These are phyloP conservation scores for Elsinoe batatas DNA, from an alignment of 2,329 filamentous ascomycete genomes.

Conservation along the genomic window DNA sequence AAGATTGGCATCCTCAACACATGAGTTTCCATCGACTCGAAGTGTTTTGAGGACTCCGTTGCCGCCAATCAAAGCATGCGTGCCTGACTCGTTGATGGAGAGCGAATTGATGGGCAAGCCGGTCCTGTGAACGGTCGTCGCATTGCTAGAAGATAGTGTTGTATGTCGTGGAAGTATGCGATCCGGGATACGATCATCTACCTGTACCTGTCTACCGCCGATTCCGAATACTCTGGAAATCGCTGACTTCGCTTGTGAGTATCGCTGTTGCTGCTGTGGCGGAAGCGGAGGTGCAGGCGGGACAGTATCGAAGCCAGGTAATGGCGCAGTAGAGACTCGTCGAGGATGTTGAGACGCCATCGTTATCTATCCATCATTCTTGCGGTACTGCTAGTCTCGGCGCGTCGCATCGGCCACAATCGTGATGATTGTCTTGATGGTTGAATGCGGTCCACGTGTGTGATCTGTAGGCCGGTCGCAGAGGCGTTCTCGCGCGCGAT, in stretches of 20 bases:
- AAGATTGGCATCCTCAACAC: slow-evolving; percentile 54
- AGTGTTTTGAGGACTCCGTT: slow-evolving; percentile 58
- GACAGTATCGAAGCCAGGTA: slow-evolving; percentile 10
- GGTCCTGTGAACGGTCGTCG: slow-evolving; percentile 52
- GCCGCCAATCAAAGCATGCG: slow-evolving; percentile 55
- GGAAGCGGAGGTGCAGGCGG: slow-evolving; percentile 17
- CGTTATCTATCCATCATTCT: background rate
- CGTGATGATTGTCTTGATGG: background rate
- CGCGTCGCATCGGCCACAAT: background rate
- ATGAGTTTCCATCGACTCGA: slow-evolving; percentile 46
- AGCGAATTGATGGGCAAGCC: slow-evolving; percentile 53
- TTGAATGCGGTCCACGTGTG: background rate
- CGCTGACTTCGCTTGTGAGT: slow-evolving; percentile 23
- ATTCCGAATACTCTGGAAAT: slow-evolving; percentile 45
- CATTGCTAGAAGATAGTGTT: slow-evolving; percentile 29
- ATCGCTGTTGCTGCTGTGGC: slow-evolving; percentile 11
- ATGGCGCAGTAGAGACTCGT: slow-evolving; percentile 13
- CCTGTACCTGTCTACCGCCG: slow-evolving; percentile 39
- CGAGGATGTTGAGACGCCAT: slow-evolving; percentile 13
- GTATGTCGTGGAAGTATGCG: slow-evolving; percentile 28
- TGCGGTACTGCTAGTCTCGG: background rate
- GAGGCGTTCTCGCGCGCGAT: too few species aligned
- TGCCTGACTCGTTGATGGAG: slow-evolving; percentile 53
- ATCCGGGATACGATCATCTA: slow-evolving; percentile 24
- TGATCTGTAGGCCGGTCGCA: too few species aligned